Evolutionary conservation across 176 grass and related monocot species (phyloP).

Genomic region (Otatea glauca): DNA sequence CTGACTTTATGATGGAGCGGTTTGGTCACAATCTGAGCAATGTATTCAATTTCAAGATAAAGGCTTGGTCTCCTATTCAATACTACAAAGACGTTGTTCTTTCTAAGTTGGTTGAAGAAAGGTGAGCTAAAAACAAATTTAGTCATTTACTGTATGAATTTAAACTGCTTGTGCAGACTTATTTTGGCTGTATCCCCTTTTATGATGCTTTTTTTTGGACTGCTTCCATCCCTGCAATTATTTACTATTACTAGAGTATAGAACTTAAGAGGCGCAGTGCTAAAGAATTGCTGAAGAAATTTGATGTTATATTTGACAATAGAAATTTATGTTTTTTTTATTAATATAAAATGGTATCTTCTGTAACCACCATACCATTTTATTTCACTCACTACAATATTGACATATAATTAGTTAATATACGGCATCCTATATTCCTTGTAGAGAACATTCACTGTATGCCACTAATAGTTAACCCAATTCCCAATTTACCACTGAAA

Average conservation of each 20-base stretch:
- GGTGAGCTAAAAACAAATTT: constrained; percentile 60
- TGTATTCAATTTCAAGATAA: constrained; percentile 96
- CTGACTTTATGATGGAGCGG: constrained; percentile 91
- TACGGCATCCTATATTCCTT: too few relatives aligned
- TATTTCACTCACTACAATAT: constrained; percentile 13
- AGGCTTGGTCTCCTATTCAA: constrained; percentile 84
- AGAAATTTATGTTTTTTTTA: neutral
- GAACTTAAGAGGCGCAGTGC: neutral
- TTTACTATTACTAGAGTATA: constrained; percentile 27
- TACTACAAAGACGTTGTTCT: constrained; percentile 91
- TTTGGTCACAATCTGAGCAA: constrained; percentile 94
- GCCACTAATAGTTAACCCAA: too few relatives aligned
- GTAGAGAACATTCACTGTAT: too few relatives aligned
- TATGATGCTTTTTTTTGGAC: neutral
- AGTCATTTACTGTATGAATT: constrained; percentile 28
- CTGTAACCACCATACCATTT: neutral
- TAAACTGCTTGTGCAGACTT: neutral
- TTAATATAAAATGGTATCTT: neutral
- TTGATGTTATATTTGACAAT: neutral
- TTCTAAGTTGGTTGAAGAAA: constrained; percentile 92
- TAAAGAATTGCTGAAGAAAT: neutral
- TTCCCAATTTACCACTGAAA: too few relatives aligned
- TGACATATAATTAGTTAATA: constrained; percentile 9
- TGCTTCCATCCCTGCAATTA: constrained; percentile 11
- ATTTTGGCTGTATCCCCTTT: constrained; percentile 18